Conservation (phyloP, 2,329 filamentous ascomycete species). For the Elsinoe batatas region DNA sequence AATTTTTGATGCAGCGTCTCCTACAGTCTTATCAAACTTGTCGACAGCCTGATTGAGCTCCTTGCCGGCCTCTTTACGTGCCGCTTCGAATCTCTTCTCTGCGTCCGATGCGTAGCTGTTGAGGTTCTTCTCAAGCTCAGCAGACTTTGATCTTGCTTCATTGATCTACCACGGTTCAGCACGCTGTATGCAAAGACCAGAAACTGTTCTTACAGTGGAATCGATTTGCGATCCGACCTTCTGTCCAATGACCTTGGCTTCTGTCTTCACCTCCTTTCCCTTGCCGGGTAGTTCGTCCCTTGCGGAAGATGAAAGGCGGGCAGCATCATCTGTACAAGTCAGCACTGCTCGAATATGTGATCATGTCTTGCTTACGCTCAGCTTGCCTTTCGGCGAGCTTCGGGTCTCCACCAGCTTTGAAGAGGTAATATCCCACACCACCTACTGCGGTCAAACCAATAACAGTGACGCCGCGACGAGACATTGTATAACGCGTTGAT, state of each 20-base stretch:
- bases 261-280: constrained; percentile 53
- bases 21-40: constrained; percentile 72
- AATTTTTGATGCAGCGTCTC: constrained; percentile 15
- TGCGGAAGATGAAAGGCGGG: constrained; percentile 56
- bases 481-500: constrained; percentile 12
- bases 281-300: constrained; percentile 56
- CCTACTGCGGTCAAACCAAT: constrained; percentile 15
- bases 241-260: constrained; percentile 24
- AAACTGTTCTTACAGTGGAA: constrained; percentile 44
- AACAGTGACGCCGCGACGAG: constrained; percentile 13
- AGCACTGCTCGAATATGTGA: neutral
- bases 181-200: neutral
- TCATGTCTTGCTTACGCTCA: constrained; percentile 53
- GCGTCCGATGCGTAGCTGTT: constrained; percentile 43
- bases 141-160: constrained; percentile 40
- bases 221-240: constrained; percentile 57
- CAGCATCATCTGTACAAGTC: constrained; percentile 57
- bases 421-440: constrained; percentile 71
- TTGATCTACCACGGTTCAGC: constrained; percentile 13
- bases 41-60: constrained; percentile 51
- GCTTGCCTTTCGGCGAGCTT: constrained; percentile 77
- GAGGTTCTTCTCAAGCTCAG: constrained; percentile 55
- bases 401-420: constrained; percentile 69
- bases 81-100: constrained; percentile 51
- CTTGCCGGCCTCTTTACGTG: constrained; percentile 53